Evolutionary conservation across 73 alveolate genomes (phyloP).

Genomic region (Diophrys sp.): DNA sequence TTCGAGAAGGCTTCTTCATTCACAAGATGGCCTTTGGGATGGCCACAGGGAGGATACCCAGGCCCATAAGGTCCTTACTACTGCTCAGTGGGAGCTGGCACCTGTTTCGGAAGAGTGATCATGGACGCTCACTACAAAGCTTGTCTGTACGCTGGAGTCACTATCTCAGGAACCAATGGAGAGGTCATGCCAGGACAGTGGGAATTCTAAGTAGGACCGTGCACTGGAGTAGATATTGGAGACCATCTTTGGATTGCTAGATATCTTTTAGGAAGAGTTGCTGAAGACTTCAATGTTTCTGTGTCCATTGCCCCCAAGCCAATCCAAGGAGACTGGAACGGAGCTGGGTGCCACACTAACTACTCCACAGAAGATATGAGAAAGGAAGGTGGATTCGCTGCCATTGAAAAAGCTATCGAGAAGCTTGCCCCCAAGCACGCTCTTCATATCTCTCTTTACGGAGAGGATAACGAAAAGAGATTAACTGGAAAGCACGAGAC

Average conservation of each 20-base stretch:
- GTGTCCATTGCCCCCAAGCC: conserved; percentile 67
- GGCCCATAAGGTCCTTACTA: conserved; percentile 72
- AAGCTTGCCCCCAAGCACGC: conserved; percentile 61
- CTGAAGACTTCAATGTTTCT: conserved; percentile 54
- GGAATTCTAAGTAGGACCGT: conserved; percentile 78
- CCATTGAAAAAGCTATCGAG: conserved; percentile 47
- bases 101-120: conserved; percentile 61
- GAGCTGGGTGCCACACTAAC: conserved; percentile 69
- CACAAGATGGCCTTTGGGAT: conserved; percentile 66
- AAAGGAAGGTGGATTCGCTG: conserved; percentile 66
- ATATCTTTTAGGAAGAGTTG: conserved; percentile 49
- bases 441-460: conserved; percentile 55
- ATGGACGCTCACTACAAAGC: conserved; percentile 74
- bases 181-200: conserved; percentile 84
- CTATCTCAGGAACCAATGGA: conserved; percentile 73
- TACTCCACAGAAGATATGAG: conserved; percentile 66
- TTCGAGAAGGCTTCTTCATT: conserved; percentile 41
- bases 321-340: conserved; percentile 68
- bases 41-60: conserved; percentile 72
- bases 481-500: conserved; percentile 89
- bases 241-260: conserved; percentile 69
- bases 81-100: conserved; percentile 73
- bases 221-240: conserved; percentile 61
- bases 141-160: conserved; percentile 66
- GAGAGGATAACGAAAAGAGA: conserved; percentile 76